These are phyloP conservation scores for Venturia asperata DNA, from an alignment of 2,329 filamentous ascomycete species.

Conservation along the genomic window DNA sequence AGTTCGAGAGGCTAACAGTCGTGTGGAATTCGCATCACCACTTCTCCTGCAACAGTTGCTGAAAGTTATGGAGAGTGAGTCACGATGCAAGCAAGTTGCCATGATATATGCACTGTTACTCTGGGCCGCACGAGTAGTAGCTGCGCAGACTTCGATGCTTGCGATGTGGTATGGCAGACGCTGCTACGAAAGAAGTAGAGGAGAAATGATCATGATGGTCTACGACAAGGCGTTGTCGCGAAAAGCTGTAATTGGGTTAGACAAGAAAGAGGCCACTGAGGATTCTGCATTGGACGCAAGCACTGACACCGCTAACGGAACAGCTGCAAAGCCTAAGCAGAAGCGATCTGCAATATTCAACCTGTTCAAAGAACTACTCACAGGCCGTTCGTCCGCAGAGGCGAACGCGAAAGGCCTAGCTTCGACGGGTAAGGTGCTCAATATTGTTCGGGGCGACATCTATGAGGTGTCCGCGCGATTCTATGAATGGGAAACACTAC, in stretches of 20 bases:
- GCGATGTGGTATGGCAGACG: conserved; percentile 76
- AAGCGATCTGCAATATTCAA: conserved; percentile 13
- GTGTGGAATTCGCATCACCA: conserved; percentile 37
- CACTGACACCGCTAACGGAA: not conserved
- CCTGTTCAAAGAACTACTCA: conserved; percentile 24
- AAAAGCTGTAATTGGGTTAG: conserved; percentile 36
- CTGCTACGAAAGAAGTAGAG: conserved; percentile 73
- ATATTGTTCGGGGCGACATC: conserved; percentile 67
- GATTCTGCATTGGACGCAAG: conserved; percentile 20
- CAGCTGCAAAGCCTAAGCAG: conserved; percentile 12
- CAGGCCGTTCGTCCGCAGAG: conserved; percentile 21
- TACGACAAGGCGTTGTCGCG: conserved; percentile 68
- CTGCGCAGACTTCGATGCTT: conserved; percentile 60
- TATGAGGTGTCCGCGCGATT: conserved; percentile 75
- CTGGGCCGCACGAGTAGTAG: conserved; percentile 53
- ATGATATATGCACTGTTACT: conserved; percentile 59
- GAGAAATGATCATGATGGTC: conserved; percentile 79
- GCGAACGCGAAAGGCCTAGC: conserved; percentile 50
- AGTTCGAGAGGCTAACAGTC: not conserved
- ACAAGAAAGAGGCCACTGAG: conserved; percentile 13
- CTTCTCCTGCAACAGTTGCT: conserved; percentile 67
- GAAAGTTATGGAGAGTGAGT: conserved; percentile 53
- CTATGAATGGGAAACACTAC: conserved; percentile 71
- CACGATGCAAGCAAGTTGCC: conserved; percentile 47
- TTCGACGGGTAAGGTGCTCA: conserved; percentile 84